Evolutionary conservation across 305 asterid species (phyloP).

Genomic region (Ruellia speciosa): DNA sequence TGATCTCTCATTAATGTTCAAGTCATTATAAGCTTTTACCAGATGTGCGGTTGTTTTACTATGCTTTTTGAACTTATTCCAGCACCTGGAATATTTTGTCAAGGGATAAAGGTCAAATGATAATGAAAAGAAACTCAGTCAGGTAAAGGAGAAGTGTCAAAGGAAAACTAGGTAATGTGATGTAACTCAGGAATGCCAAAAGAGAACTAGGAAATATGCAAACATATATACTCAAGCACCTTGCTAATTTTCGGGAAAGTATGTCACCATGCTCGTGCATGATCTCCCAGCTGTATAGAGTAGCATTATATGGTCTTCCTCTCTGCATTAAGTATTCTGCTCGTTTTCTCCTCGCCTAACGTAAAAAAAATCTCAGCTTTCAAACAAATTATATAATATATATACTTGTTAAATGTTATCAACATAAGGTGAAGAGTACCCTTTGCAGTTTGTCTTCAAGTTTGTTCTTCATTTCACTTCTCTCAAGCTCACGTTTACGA

Average conservation of each 20-base stretch:
- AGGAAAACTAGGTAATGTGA: neutral
- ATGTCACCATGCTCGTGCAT: slow-evolving; percentile 57
- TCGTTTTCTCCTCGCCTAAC: slow-evolving; percentile 81
- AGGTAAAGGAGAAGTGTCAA: neutral
- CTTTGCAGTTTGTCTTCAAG: slow-evolving; percentile 71
- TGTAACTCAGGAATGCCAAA: neutral
- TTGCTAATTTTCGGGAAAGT: slow-evolving; percentile 64
- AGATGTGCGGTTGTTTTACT: slow-evolving; percentile 54
- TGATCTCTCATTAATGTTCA: slow-evolving; percentile 54
- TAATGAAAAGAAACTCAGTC: neutral
- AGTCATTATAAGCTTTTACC: slow-evolving; percentile 48
- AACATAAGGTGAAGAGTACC: slow-evolving; percentile 31
- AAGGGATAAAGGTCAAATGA: slow-evolving; percentile 5
- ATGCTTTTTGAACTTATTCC: slow-evolving; percentile 48
- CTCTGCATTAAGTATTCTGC: slow-evolving; percentile 83
- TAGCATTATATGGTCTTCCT: slow-evolving; percentile 42
- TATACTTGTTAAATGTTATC: slow-evolving; percentile 6
- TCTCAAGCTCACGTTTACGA: slow-evolving; percentile 71
- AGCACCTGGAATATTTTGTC: slow-evolving; percentile 44
- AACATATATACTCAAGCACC: slow-evolving; percentile 29
- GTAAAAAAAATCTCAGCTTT: slow-evolving; percentile 12
- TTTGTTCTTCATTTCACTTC: slow-evolving; percentile 68
- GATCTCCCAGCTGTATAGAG: slow-evolving; percentile 36
- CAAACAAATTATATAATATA: slow-evolving; percentile 3
- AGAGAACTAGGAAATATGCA: neutral